Evolutionary conservation across 495 filamentous ascomycete species (phyloP), one percentile per base, ranked within the genome.

Genomic region (Acidomyces sp.): DNA sequence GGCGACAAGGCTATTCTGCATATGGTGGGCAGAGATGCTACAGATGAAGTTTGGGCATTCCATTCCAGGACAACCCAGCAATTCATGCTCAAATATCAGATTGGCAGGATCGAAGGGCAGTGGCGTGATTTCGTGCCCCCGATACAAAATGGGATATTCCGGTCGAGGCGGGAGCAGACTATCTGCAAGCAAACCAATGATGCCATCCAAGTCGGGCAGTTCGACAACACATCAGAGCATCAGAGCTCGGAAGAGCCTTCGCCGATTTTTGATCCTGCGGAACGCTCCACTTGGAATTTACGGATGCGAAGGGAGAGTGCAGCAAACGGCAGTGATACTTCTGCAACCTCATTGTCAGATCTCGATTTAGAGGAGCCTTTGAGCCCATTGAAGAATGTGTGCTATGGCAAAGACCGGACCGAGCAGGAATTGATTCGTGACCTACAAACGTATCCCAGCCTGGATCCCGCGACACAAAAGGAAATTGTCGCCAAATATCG

Each of bases 11-110:
- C 92, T 17, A 93, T 97, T 46, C 66, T 73, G 60, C 90, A 97
- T 57, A 88, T 96, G 85, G 78, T 97, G 36, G 90, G 90, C 37
- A 73, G 84, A 62, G 90, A 97, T 76, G 92, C 85, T 26, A 95
- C 90, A 13, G 85, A 95, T 60, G 90, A 96, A 62, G 78, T 95
- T 53, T 85, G 81, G 60, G 79, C 74, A 84, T 94, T 96, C 17
- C 90, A 97, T 57, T 94, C 87, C 9, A 35, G 60, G 42, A 82
- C 88, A 57, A 77, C 92, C 24, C 71, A 72, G 45, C 56, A 75
- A 39, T 75, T 70, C 52, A 95, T 96, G 85, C 58, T 72, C 22
- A 69, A 67, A 36, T 97, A 82, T 56, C 77, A 85, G 41, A 86
- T 97, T 55, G 90, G 90, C 28, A 71, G 69, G 48, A 72, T 94